These are phyloP conservation scores for Aphanomyces cochlioides DNA, from an alignment of 352 stramenopile species.

Conservation along the genomic window DNA sequence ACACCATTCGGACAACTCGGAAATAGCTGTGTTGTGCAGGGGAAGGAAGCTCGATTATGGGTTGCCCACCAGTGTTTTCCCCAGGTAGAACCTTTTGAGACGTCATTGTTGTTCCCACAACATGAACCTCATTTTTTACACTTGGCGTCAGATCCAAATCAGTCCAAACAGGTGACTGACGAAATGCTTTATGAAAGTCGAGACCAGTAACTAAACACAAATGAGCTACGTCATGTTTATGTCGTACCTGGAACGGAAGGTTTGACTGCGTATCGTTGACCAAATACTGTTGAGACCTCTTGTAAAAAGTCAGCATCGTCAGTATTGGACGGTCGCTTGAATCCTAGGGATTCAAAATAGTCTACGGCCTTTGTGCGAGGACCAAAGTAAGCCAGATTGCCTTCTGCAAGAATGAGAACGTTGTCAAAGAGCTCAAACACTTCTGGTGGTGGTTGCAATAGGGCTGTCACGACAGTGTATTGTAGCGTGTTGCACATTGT, in stretches of 20 bases:
- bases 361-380: slow-evolving; percentile 19
- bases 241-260: slow-evolving; percentile 21
- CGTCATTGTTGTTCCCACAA: too few relatives aligned
- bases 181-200: neutral
- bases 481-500: slow-evolving; percentile 35
- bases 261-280: slow-evolving; percentile 35
- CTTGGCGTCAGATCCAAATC: too few relatives aligned
- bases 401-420: slow-evolving; percentile 72
- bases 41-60: neutral
- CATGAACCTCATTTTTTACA: too few relatives aligned
- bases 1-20: neutral
- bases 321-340: slow-evolving; percentile 42
- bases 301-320: slow-evolving; percentile 83
- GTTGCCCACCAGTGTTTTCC: too few relatives aligned
- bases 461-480: slow-evolving; percentile 46
- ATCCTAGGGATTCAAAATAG: slow-evolving; percentile 38
- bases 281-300: slow-evolving; percentile 42
- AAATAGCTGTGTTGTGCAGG: neutral
- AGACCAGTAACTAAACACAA: neutral
- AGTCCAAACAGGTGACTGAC: too few relatives aligned
- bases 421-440: slow-evolving; percentile 90
- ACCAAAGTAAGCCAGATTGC: slow-evolving; percentile 62
- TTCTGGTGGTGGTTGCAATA: slow-evolving; percentile 84
- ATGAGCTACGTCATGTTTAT: neutral
- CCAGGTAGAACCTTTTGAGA: too few relatives aligned